A percentile compares a stretch with the other conserved stretches of the same genome.
These are phyloP conservation scores for Petunia hybrid DNA, from an alignment of 305 asterid species.

Conservation along the genomic window DNA sequence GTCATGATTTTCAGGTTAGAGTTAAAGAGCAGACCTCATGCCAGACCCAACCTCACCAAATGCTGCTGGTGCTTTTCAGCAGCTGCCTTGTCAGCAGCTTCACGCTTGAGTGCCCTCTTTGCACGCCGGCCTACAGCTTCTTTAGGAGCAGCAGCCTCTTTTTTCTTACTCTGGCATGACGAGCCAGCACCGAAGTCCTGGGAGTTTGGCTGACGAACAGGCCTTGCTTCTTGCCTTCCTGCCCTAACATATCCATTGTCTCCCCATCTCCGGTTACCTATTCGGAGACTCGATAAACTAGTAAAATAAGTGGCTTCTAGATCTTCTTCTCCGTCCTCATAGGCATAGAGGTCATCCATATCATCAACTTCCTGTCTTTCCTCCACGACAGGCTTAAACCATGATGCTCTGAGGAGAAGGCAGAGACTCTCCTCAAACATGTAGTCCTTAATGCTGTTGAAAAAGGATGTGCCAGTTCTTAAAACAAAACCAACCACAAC, in stretches of 20 bases:
- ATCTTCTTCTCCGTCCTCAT: slow-evolving; percentile 62
- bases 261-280: slow-evolving; percentile 87
- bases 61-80: slow-evolving; percentile 78
- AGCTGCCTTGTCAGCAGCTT: slow-evolving; percentile 83
- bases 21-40: slow-evolving; percentile 23
- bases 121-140: slow-evolving; percentile 76
- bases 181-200: slow-evolving; percentile 61
- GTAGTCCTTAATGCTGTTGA: slow-evolving; percentile 72
- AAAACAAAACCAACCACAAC: slow-evolving; percentile 16
- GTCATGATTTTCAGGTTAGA: not conserved
- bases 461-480: not conserved
- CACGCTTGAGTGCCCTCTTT: slow-evolving; percentile 83
- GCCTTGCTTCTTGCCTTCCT: slow-evolving; percentile 88
- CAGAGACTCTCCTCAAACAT: slow-evolving; percentile 95
- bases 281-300: slow-evolving; percentile 58
- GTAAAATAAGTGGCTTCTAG: slow-evolving; percentile 54
- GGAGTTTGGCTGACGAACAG: slow-evolving; percentile 39
- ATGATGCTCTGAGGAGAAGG: slow-evolving; percentile 86
- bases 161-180: slow-evolving; percentile 66
- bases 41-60: slow-evolving; percentile 64
- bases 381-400: slow-evolving; percentile 78
- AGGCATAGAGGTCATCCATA: slow-evolving; percentile 50
- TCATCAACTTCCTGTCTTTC: slow-evolving; percentile 56
- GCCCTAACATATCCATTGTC: slow-evolving; percentile 76
- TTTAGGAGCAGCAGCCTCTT: slow-evolving; percentile 50